phyloP scores from a whole-genome alignment of 2,329 filamentous ascomycete species.

The Dothidotthia symphoricarpi region DNA sequence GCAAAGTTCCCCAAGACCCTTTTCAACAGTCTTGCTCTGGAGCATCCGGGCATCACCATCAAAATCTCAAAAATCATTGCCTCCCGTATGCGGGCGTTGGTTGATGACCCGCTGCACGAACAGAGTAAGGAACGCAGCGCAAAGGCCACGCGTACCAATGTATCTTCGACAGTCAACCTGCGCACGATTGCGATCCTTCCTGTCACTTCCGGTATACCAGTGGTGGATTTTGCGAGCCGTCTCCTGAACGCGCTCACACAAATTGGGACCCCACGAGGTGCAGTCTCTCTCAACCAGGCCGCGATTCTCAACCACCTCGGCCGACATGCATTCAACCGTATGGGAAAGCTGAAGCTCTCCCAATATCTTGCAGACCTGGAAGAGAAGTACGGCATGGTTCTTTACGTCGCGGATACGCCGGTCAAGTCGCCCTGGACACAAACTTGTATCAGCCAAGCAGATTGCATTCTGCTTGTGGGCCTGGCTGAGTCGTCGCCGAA shows the following conservation, averaged over 20 bases:
- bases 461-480: slow-evolving; percentile 91
- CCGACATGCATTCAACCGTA: slow-evolving; percentile 92
- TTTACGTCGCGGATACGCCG: slow-evolving; percentile 95
- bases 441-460: slow-evolving; percentile 94
- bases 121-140: slow-evolving; percentile 61
- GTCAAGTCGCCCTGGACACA: slow-evolving; percentile 98
- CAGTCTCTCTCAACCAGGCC: slow-evolving; percentile 88
- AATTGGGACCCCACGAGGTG: slow-evolving; percentile 83
- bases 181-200: slow-evolving; percentile 90
- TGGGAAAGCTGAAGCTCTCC: slow-evolving; percentile 93
- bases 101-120: slow-evolving; percentile 74
- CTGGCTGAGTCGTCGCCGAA: slow-evolving; percentile 84
- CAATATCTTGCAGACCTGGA: slow-evolving; percentile 96
- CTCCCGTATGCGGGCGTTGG: slow-evolving; percentile 82
- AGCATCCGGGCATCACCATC: slow-evolving; percentile 97
- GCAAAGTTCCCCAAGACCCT: slow-evolving; percentile 94
- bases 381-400: slow-evolving; percentile 91
- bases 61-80: slow-evolving; percentile 99
- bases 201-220: slow-evolving; percentile 85
- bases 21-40: slow-evolving; percentile 95
- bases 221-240: slow-evolving; percentile 90
- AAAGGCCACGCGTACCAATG: slow-evolving; percentile 58
- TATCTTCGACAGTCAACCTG: slow-evolving; percentile 85
- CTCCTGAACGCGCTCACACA: slow-evolving; percentile 85
- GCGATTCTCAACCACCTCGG: slow-evolving; percentile 93